Evolutionary conservation across 73 alveolate genomes (phyloP), one percentile per base, ranked within the genome.

Genomic region (Effrenium voratum): DNA sequence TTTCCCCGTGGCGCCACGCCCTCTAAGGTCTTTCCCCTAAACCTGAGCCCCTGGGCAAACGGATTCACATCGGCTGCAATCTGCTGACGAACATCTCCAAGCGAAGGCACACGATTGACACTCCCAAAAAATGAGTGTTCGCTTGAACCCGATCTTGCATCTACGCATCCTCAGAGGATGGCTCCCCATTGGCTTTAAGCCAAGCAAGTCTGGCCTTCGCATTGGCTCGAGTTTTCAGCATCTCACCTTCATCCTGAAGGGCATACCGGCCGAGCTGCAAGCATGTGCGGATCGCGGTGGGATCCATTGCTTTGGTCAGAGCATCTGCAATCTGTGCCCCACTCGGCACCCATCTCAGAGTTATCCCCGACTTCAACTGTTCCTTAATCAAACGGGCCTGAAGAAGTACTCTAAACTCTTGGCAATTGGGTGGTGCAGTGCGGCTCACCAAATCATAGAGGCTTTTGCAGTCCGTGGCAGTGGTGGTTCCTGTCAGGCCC

Each of bases 271-370:
- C 73, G 0, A 26, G 30, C 34, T 15, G 12, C 50, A 81, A 1
- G 32, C 73, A 44, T 30, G n/a, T 32, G 2, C 92, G 47, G n/a
- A 81, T 44, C 36, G 47, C 30, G 38, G 47, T 28, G 0, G 49
- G 75, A 4, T 81, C 75, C 92, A 81, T 81, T 34, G 3, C n/a
- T 1, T 46, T 81, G 49, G 75, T 47, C 38, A 80, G 36, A 30
- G 60, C 52, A 46, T 80, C 91, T 8, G 91, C 91, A 4, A 80
- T 70, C 10, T 59, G 45, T 4, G 91, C 91, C 3, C 70, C 91
- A 2, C 73, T 22, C 19, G 44, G 91, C 2, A 80, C 91, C 91
- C 91, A 80, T 32, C 91, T 8, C 12, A 80, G 45, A 15, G 36
- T 32, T 26, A 80, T 40, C 2, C 88, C 72, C 30, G 8, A 19